Evolutionary conservation across 1,139 yeast species (phyloP), one percentile per base, ranked within the genome.

Genomic region (Yamadazyma diddensiae): DNA sequence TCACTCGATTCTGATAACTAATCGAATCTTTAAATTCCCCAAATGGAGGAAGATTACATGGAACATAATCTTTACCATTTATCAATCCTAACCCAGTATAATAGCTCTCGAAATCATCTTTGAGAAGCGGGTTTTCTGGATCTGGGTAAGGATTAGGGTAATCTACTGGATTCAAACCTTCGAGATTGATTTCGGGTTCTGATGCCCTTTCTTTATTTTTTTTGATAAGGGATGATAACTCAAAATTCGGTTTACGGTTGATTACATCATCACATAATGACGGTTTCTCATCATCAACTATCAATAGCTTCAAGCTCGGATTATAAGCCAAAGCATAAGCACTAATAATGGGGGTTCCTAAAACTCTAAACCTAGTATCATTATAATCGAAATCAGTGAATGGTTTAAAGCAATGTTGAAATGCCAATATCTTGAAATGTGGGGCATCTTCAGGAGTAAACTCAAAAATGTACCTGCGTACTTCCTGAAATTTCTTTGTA

Each of bases 381-480:
- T 57, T 55, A 39, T 63, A 67, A 20, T 33, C 48, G 43, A 69
- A 69, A 43, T 69, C 75, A 9, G 70, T 53, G 45, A 62, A 65
- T 2, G 73, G 70, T 32, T 58, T 53, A 38, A 49, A 56, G 32
- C 59, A 60, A 46, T 64, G 60, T 45, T 63, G 64, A 37, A 65
- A 67, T 35, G 58, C 42, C 6, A 62, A 28, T 4, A 68, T 39
- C 28, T 52, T 55, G 37, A 63, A 56, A 8, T 40, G 35, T 4
- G 6, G n/a, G 5, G 41, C 41, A 4, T 39, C 41, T 10, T 42
- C 39, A 15, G 25, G 24, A 4, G 13, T 15, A 42, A 65, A 64
- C 6, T 43, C 50, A 37, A 65, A 56, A 2, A 47, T 53, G 30
- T 56, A 56, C 16, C 73, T 41, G 35, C 59, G 53, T n/a, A 56